A percentile compares a stretch with the other conserved stretches of the same genome.
Evolutionary conservation across 345 rosid genomes (phyloP).

Genomic region (Populus pruinosa): DNA sequence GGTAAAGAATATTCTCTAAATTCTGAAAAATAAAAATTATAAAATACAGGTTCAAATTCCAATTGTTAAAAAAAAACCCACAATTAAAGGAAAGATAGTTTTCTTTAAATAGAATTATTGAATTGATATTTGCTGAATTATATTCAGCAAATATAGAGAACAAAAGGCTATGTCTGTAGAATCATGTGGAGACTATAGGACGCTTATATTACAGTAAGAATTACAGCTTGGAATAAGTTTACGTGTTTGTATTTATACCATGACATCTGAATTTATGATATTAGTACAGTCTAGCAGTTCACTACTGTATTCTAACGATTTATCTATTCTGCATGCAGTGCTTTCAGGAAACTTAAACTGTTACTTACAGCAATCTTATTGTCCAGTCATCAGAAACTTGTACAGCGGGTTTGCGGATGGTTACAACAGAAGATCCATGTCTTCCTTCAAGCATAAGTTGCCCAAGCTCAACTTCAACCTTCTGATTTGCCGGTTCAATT

Average conservation of each 20-base stretch:
- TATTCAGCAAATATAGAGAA: not conserved
- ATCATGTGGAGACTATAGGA: not conserved
- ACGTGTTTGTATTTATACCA: not conserved
- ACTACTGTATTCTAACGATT: not conserved
- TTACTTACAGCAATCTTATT: constrained; percentile 51
- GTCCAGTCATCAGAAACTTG: constrained; percentile 80
- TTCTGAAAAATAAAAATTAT: too few species aligned
- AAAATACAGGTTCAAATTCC: too few species aligned
- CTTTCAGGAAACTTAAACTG: not conserved
- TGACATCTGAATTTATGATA: not conserved
- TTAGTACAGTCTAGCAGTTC: constrained; percentile 5
- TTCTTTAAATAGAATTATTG: too few species aligned
- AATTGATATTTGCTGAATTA: too few species aligned
- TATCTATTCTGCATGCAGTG: not conserved
- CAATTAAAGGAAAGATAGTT: too few species aligned
- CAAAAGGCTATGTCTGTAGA: not conserved
- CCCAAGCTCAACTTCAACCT: constrained; percentile 59
- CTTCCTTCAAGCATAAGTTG: constrained; percentile 52
- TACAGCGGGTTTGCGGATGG: constrained; percentile 81
- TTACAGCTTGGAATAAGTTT: not conserved
- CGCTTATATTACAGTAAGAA: not conserved
- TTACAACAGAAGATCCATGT: constrained; percentile 43
- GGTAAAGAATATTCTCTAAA: too few species aligned
- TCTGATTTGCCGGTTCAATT: constrained; percentile 62
- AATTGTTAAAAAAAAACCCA: too few species aligned